These are phyloP conservation scores for Allomyces macrogynus DNA, from an alignment of 192 early-diverging fungal genomes.

Conservation along the genomic window DNA sequence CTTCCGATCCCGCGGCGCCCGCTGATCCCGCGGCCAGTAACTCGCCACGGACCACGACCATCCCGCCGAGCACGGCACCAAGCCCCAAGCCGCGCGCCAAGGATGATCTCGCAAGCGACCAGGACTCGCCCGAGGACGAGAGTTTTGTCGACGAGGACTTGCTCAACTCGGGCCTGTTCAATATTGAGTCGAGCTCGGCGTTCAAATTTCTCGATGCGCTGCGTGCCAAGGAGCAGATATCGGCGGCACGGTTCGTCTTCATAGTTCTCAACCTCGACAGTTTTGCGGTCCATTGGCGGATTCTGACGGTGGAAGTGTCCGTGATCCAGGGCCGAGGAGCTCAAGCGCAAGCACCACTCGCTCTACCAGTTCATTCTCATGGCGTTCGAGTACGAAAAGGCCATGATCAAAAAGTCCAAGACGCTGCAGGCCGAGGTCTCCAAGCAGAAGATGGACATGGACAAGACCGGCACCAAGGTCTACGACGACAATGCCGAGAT, in stretches of 20 bases:
- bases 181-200: slow-evolving; percentile 3
- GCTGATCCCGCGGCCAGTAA: too few species aligned
- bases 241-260: background rate
- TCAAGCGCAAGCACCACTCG: slow-evolving; percentile 1
- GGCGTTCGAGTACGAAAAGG: slow-evolving; percentile 23
- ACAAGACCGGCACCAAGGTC: slow-evolving; percentile 19
- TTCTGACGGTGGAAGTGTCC: background rate
- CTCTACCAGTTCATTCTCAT: slow-evolving; percentile 2
- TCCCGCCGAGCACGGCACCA: too few species aligned
- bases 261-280: background rate
- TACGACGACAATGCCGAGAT: slow-evolving; percentile 33
- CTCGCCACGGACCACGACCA: too few species aligned
- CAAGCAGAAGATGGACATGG: slow-evolving; percentile 31
- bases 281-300: background rate
- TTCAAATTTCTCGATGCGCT: slow-evolving; percentile 2
- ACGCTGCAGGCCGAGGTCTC: slow-evolving; percentile 19
- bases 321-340: background rate
- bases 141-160: background rate
- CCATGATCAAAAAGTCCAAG: slow-evolving; percentile 21
- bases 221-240: background rate
- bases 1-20: too few species aligned
- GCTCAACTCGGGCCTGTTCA: slow-evolving; percentile 3
- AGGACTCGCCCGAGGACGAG: background rate
- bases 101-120: too few species aligned
- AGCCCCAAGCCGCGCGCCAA: too few species aligned